Conservation (phyloP, 352 stramenopile species). For the Aphanomyces cochlioides region DNA sequence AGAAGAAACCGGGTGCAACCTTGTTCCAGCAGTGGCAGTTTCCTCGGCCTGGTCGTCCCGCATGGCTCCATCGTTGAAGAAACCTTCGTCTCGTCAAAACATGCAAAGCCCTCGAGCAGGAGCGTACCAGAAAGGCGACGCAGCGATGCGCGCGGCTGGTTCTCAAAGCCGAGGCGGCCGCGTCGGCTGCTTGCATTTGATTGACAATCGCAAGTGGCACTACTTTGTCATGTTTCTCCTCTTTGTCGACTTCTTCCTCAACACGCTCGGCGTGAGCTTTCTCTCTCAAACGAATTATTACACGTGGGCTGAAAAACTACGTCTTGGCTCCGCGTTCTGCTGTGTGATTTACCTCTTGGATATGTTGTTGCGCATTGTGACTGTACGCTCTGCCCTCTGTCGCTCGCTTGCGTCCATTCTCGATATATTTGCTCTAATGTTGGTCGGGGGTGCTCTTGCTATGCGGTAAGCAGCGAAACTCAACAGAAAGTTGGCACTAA, state of each 20-base stretch:
- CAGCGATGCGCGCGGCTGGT: not conserved
- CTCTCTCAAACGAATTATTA: conserved; percentile 16
- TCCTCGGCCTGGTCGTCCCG: no score
- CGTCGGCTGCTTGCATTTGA: conserved; percentile 48
- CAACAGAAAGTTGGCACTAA: not conserved
- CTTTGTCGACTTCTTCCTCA: conserved; percentile 78
- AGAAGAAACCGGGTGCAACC: no score
- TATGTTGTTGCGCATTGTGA: conserved; percentile 73
- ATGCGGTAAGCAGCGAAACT: conserved; percentile 41
- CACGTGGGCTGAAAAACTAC: conserved; percentile 29
- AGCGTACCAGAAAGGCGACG: not conserved
- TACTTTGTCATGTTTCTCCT: conserved; percentile 81
- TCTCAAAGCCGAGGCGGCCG: not conserved
- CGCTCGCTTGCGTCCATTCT: conserved; percentile 80
- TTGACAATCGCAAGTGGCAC: conserved; percentile 85
- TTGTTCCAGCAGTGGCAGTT: no score
- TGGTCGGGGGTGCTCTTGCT: conserved; percentile 54
- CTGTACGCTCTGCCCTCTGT: conserved; percentile 67
- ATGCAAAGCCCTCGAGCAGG: no score
- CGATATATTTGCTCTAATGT: conserved; percentile 66
- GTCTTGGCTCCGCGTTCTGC: conserved; percentile 66
- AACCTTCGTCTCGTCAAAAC: no score
- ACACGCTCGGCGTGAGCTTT: conserved; percentile 20
- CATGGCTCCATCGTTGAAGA: no score
- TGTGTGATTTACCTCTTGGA: conserved; percentile 83